Base-by-base conservation (phyloP, 2,329 filamentous ascomycete genomes). In the Waltergamsia citrina region DNA sequence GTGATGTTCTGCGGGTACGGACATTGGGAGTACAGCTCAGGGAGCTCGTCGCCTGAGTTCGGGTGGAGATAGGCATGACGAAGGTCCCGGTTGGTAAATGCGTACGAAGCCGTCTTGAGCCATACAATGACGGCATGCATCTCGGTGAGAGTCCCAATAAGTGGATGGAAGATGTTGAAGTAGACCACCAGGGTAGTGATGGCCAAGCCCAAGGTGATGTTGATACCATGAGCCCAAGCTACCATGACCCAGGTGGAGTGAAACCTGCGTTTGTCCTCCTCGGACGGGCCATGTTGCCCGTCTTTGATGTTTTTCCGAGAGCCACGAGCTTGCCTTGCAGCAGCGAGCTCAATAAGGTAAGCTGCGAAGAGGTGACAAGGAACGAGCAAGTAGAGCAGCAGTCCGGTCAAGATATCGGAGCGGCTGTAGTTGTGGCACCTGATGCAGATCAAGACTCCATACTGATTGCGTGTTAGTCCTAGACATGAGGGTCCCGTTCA, bases 81-180 rank as follows among this genome's bases (percentile, higher is more conserved):
- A 22, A 98, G 74, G 54, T 98, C 92, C 43, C 92, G 80, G 57
- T 98, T 98, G 18, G 92, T 96, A 49, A 96, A 84, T 17, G 90
- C 92, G 53, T 96, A 98, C 0, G 88, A 95, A 43, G 86, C 85
- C 21, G 84, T 88, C 65, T 98, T 98, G 49, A 98, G 73, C 81
- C 88, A 95, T 33, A 96, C 88, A 36, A 96, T 84, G 48, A 96
- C 79, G 42, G 88, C 87, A 54, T 98, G 92, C 40, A 94, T 62
- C 58, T 96, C 85, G 42, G 84, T 87, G 32, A 94, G 63, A 1
- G 87, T 94, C 27, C 92, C 92, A 46, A 98, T 93, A 14, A 94
- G 72, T 0, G 92, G 92, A 57, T 98, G 92, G 57, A 94, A 77
- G 44, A 98, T 85, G 55, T 84, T 72, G 57, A 81, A 90, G 64